Conservation (phyloP, 208 protist genomes). For the Endotrypanum monterogeii region DNA sequence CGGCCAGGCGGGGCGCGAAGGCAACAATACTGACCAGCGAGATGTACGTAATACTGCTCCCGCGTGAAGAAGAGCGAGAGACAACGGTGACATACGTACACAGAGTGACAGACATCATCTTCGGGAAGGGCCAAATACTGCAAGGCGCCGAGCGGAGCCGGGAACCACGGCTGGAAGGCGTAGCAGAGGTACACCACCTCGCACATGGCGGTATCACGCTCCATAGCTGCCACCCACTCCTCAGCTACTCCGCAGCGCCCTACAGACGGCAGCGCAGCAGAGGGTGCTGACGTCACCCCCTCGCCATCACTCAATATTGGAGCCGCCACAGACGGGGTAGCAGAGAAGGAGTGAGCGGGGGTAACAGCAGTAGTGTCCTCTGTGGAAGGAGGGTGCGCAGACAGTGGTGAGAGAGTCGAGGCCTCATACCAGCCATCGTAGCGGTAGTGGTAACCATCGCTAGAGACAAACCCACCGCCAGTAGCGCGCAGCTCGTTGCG, state of each 20-base stretch:
- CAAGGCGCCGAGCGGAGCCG: conserved; percentile 47
- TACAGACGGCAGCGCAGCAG: not conserved
- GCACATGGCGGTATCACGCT: conserved; percentile 57
- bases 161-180: conserved; percentile 66
- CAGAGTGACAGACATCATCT: conserved; percentile 64
- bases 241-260: conserved; percentile 19
- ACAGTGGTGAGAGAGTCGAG: conserved; percentile 1
- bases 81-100: conserved; percentile 73
- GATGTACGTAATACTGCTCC: conserved; percentile 45
- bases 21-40: conserved; percentile 53
- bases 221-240: conserved; percentile 59
- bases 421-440: conserved; percentile 78
- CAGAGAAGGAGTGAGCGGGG: not conserved
- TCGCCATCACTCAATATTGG: not conserved
- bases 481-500: conserved; percentile 32
- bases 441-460: conserved; percentile 63
- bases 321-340: not conserved
- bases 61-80: conserved; percentile 62
- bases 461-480: conserved; percentile 36
- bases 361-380: not conserved
- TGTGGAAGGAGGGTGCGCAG: not conserved
- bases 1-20: conserved; percentile 43
- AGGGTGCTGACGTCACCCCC: not conserved
- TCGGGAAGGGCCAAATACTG: conserved; percentile 57
- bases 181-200: conserved; percentile 74